phyloP scores from a whole-genome alignment of 345 rosid genomes.

The Trapa bicornis region DNA sequence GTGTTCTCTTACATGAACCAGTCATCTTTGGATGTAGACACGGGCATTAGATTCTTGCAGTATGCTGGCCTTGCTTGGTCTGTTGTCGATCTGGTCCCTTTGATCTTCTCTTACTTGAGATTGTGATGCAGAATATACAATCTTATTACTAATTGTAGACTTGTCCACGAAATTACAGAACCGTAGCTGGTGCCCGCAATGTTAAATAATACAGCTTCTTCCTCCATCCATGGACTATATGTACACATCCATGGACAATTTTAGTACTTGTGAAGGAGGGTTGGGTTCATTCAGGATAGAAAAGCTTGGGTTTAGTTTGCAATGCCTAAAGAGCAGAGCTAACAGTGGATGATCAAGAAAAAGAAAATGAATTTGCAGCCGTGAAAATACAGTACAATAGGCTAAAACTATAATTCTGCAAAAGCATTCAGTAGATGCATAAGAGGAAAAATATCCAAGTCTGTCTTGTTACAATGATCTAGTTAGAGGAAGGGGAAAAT shows the following conservation, averaged over 20 bases:
- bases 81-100: conserved; percentile 84
- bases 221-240: not conserved
- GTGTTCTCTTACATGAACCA: conserved; percentile 30
- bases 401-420: not conserved
- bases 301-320: not conserved
- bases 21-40: conserved; percentile 58
- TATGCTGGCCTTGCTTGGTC: conserved; percentile 98
- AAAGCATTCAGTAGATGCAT: not conserved
- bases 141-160: not conserved
- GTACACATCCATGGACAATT: no score
- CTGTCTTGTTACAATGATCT: not conserved
- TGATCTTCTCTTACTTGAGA: conserved; percentile 39
- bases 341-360: not conserved
- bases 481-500: not conserved
- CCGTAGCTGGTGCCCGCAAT: not conserved
- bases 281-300: no score
- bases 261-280: no score
- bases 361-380: not conserved
- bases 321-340: not conserved
- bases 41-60: conserved; percentile 79
- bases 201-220: not conserved
- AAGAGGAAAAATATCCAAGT: not conserved
- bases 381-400: not conserved
- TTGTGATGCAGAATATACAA: conserved; percentile 20
- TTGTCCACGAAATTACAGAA: not conserved